Evolutionary conservation across 2,329 filamentous ascomycete genomes (phyloP), one percentile per base, ranked within the genome.

Genomic region (Epichloe baconii): DNA sequence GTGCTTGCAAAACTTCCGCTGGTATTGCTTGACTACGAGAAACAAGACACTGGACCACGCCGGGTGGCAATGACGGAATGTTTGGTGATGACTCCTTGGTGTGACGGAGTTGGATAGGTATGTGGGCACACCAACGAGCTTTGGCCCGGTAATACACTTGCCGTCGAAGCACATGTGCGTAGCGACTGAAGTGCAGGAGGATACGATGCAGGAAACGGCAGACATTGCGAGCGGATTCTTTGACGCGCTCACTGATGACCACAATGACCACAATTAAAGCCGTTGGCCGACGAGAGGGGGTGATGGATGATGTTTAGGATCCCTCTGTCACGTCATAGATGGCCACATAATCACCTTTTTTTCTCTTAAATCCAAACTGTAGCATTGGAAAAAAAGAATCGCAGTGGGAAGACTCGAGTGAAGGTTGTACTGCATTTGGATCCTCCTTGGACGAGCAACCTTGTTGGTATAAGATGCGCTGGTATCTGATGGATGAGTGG

Each of bases 31-130:
- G 38, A 49, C n/a, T 11, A 17, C 12, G n/a, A 38, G 11, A 17
- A 31, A 40, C 23, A 34, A 35, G n/a, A 34, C 23, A 45, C 17
- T 14, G 38, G 35, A 44, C 6, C 31, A 47, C n/a, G 34, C 45
- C 6, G 45, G 15, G 40, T 34, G 26, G 40, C 19, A 44, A 52
- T 48, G 50, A 52, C 50, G 50, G 26, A 26, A 48, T 21, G 50
- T 45, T 52, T 52, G 41, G 48, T 40, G 7, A 52, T 48, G 50
- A 52, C 34, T 40, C 41, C 45, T 37, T 34, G 46, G 21, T 43
- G 15, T n/a, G 26, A 23, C 26, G 47, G 47, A 49, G 26, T 43
- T 49, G 40, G 46, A 48, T 42, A 48, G 21, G 40, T 44, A 36
- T 36, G 17, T 44, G 26, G 40, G 26, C 17, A 36, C 12, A 26